Evolutionary conservation across 2,329 filamentous ascomycete genomes (phyloP).

Genomic region (Sporothrix variecibatus): DNA sequence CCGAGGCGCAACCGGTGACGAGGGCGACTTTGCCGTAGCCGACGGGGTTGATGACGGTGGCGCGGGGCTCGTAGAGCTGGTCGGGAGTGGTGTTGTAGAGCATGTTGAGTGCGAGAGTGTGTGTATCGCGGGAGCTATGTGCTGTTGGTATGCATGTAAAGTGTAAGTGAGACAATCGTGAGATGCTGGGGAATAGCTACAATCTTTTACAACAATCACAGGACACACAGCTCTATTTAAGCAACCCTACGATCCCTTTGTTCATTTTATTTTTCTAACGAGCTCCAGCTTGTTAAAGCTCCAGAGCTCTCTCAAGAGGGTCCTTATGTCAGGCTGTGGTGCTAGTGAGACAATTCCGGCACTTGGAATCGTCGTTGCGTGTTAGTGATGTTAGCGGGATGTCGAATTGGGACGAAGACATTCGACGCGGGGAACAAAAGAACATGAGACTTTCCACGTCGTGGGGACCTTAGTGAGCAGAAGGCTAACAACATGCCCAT

Average conservation of each 20-base stretch:
- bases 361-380: not conserved
- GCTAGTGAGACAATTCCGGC: not conserved
- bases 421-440: not conserved
- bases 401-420: not conserved
- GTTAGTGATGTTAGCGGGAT: not conserved
- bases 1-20: constrained; percentile 49
- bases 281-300: not conserved
- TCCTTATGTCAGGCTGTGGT: not conserved
- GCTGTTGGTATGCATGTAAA: not conserved
- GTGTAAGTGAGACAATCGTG: not conserved
- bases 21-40: constrained; percentile 46
- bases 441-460: not conserved
- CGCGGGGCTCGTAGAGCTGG: constrained; percentile 33
- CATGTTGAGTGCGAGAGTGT: constrained; percentile 27
- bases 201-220: not conserved
- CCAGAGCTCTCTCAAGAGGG: not conserved
- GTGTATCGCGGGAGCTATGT: not conserved
- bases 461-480: not conserved
- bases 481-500: no score
- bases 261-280: not conserved
- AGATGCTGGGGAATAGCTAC: not conserved
- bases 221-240: not conserved
- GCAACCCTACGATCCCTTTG: not conserved
- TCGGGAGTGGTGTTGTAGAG: constrained; percentile 36
- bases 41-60: constrained; percentile 33